Evolutionary conservation across 108 stramenopile genomes (phyloP), one percentile per base, ranked within the genome.

Genomic region (Poteriospumella lacustris): DNA sequence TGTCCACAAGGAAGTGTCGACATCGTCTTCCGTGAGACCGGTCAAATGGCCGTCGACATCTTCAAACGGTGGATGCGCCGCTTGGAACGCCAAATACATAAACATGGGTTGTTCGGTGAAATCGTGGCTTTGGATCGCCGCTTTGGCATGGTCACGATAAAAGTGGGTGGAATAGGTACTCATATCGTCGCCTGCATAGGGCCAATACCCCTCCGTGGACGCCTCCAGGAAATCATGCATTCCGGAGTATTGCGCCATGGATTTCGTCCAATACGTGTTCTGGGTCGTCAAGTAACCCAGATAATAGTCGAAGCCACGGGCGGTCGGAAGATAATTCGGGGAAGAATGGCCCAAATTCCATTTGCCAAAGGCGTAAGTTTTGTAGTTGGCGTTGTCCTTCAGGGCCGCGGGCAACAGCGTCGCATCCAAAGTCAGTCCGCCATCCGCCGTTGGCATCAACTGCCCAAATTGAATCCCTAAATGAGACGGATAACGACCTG

Each of bases 331-430:
- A 24, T 15, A 73, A 12, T 42, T 31, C 9, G 3, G 26, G 15
- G 43, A 15, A 31, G 62, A 80, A 39, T 39, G 24, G 42, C 70
- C 70, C 26, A 52, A 28, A 56, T 73, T 24, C 70, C 70, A 73
- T 31, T 73, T 73, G 15, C 70, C 70, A 19, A 73, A 9, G 31
- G 9, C 9, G 9, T 19, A 19, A 24, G 3, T 64, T 3, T 24
- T 64, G 24, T 64, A 64, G 31, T 3, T 34, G 3, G 3, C 9
- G 9, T 64, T 19, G 43, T 80, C 62, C 31, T 24, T 3, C 42
- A 73, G 31, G 9, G 36, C 28, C 42, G 26, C 31, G 26, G 70
- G 70, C 42, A 73, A 52, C 5, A 34, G 26, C 9, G 15, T 5
- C 3, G 60, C 28, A 19, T 9, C 9, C 15, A 15, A 9, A 52